These are phyloP conservation scores for Cystofilobasidium ferigula DNA, from an alignment of 768 basidiomycete genomes.

Conservation along the genomic window DNA sequence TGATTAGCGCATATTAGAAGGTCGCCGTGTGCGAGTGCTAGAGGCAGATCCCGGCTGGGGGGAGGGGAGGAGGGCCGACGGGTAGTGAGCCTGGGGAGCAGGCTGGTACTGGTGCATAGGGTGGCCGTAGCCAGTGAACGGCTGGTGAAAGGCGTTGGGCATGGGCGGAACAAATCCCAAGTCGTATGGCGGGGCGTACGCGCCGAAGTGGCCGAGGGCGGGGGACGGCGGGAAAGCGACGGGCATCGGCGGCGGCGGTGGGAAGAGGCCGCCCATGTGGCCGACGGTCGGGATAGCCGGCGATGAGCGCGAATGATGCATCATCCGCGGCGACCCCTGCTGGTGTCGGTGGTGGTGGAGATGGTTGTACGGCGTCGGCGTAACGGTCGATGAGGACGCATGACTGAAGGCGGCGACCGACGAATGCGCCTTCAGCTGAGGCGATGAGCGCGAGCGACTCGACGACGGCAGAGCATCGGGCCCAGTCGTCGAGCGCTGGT, in stretches of 20 bases:
- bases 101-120: too few species aligned
- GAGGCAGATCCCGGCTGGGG: too few species aligned
- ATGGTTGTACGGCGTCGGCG: too few species aligned
- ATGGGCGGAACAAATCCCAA: too few species aligned
- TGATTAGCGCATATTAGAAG: too few species aligned
- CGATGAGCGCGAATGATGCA: neutral
- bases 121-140: too few species aligned
- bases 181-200: too few species aligned
- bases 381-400: neutral
- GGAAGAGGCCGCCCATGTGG: neutral
- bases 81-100: too few species aligned
- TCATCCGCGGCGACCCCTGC: neutral
- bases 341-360: neutral
- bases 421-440: neutral
- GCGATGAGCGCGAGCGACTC: neutral
- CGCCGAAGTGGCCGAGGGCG: neutral
- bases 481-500: neutral
- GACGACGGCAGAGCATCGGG: neutral
- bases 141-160: too few species aligned
- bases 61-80: too few species aligned
- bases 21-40: too few species aligned
- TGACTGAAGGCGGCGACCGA: neutral
- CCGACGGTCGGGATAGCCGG: constrained; percentile 1
- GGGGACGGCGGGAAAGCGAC: neutral
- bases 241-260: neutral